Base-by-base conservation (phyloP, 2,329 filamentous ascomycete genomes). In the Triangularia setosa region DNA sequence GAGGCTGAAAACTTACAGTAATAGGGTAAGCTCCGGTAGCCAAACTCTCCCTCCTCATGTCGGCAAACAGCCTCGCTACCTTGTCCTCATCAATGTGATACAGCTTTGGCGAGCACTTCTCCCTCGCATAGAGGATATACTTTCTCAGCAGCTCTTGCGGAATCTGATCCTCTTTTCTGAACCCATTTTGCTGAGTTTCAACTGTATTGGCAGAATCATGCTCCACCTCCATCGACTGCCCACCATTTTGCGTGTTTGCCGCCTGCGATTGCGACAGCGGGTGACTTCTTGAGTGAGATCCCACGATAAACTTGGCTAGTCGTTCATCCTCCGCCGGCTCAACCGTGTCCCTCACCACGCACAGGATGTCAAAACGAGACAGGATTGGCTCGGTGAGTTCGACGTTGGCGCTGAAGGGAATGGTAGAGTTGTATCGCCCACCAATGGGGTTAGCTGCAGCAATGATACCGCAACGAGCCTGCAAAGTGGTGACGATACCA, bases 11-110 rank as follows among this genome's bases (percentile, higher is more conserved):
- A 83, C 91, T 80, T 84, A 98, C 95, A 25, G 95, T 99, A 68
- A 99, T 99, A 4, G 95, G 95, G 76, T 98, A 99, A 23, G 94
- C 95, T 23, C 95, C 95, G 24, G 95, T 99, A 1, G 93, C 93
- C 67, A 97, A 80, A 24, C 90, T 93, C 78, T 99, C 95, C 70
- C 93, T 84, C 71, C 95, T 84, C 94, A 99, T 98, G 74, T 99
- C 95, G 27, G 93, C 91, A 75, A 98, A 99, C 8, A 99, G 82
- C 59, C 94, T 86, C 1, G 95, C 91, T 30, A 99, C 87, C 81
- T 99, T 99, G 79, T 98, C 95, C 76, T 97, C 92, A 71, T 99
- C 95, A 78, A 99, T 96, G 75, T 98, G 92, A 76, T 97, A 97
- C 8, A 99, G 84, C 79, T 97, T 98, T 8, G 95, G 95, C 61